These are phyloP conservation scores for Aristolochia californica DNA, from an alignment of 164 flowering plant species.

Conservation along the genomic window DNA sequence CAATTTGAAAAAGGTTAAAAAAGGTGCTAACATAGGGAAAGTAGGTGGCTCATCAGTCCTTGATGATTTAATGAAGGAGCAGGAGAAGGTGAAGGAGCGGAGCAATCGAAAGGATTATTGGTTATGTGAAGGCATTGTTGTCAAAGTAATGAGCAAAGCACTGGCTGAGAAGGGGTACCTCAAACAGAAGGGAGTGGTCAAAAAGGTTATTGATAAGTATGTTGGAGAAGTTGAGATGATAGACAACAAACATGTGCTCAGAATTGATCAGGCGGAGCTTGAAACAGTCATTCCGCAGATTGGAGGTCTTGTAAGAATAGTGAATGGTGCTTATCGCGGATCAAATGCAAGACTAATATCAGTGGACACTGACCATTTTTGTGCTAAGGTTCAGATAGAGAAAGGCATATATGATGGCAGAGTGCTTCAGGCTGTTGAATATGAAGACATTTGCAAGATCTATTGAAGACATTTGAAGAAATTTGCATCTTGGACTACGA, in stretches of 20 bases:
- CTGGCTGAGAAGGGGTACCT: conserved; percentile 71
- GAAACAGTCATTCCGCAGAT: conserved; percentile 91
- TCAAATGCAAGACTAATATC: conserved; percentile 55
- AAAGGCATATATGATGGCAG: conserved; percentile 83
- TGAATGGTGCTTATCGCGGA: conserved; percentile 94
- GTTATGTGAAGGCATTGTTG: conserved; percentile 73
- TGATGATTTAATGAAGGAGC: conserved; percentile 80
- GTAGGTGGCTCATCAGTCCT: conserved; percentile 34
- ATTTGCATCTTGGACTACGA: no score
- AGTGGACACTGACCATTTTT: conserved; percentile 52
- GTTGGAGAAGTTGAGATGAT: conserved; percentile 84
- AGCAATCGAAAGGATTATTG: conserved; percentile 78
- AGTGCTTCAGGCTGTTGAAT: conserved; percentile 61
- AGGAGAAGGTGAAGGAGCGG: conserved; percentile 70
- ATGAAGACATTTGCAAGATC: conserved; percentile 79
- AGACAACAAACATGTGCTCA: conserved; percentile 61
- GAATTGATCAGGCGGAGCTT: conserved; percentile 84
- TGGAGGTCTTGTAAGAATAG: conserved; percentile 67
- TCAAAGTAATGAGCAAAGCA: conserved; percentile 79
- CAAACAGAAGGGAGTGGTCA: conserved; percentile 73
- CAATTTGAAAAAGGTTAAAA: conserved; percentile 11
- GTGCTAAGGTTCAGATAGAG: conserved; percentile 78
- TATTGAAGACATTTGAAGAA: conserved; percentile 3
- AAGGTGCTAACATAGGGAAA: conserved; percentile 9
- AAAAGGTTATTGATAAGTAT: conserved; percentile 69